phyloP scores from a whole-genome alignment of 306 rosid genomes.

The Rosa multiflora region DNA sequence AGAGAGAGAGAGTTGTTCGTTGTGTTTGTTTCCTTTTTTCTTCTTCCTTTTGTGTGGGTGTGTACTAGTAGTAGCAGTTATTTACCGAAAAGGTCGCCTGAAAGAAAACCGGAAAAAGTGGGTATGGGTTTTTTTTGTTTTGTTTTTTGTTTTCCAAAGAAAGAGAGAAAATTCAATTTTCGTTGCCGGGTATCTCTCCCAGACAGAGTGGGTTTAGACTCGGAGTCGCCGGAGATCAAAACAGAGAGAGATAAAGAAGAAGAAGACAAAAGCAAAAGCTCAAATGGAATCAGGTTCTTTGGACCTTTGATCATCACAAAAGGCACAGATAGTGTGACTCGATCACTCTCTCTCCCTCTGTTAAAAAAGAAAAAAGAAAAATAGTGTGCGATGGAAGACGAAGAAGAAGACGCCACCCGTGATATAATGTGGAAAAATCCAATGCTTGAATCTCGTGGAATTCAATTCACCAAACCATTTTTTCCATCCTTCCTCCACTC shows the following conservation, averaged over 20 bases:
- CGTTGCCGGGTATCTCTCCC: slow-evolving; percentile 24
- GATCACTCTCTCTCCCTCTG: neutral
- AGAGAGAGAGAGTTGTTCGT: neutral
- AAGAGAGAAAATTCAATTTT: slow-evolving; percentile 18
- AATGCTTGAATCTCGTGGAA: neutral
- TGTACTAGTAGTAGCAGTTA: neutral
- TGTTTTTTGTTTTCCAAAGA: neutral
- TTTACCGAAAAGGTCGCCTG: slow-evolving; percentile 39
- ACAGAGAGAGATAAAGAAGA: slow-evolving; percentile 16
- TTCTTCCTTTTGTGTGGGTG: neutral
- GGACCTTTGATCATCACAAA: neutral
- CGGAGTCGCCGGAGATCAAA: neutral
- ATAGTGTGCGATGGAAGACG: neutral
- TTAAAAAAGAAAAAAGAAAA: neutral
- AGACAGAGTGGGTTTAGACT: neutral
- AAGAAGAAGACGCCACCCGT: neutral
- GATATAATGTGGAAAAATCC: neutral
- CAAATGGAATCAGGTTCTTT: slow-evolving; percentile 64
- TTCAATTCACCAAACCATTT: neutral
- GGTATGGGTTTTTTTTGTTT: slow-evolving; percentile 16
- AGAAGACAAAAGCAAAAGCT: neutral
- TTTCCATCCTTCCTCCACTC: neutral
- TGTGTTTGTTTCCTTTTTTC: neutral
- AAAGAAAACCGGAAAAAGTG: slow-evolving; percentile 29
- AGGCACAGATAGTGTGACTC: neutral